Base-by-base conservation (phyloP, 2,329 filamentous ascomycete species). In the Xylariaceae sp. region DNA sequence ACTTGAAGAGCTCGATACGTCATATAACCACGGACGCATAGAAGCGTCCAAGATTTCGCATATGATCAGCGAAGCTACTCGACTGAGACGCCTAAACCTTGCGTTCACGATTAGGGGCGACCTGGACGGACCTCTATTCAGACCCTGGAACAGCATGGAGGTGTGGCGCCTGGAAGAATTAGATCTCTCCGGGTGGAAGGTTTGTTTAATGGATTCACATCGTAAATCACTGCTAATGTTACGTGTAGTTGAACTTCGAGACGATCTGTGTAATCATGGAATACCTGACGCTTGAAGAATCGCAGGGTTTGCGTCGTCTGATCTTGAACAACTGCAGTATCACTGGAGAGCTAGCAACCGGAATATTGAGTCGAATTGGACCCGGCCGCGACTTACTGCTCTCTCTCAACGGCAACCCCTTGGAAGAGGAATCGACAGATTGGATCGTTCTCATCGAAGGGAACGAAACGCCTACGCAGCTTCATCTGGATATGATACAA, bases 401-500 rank as follows among this genome's bases (percentile, higher is more conserved):
- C 2, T 74, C 76, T 42, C 73, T 84, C 45, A 80, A 77, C 64
- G 78, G 77, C 35, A 84, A 83, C 64, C 79, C 77, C 1, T 71
- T 85, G 2, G 82, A 84, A 59, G 73, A 76, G 9, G 80, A 78
- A 1, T 78, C 83, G 35, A 78, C 78, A 15, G 75, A 80, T 55
- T 71, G 84, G 57, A 80, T 78, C 18, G 72, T 74, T 17, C 77
- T 79, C 6, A 76, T 85, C 30, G 71, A 75, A 0, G 71, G 73
- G 55, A 78, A 77, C 11, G 76, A 77, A 62, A 79, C 79, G 1
- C 81, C 81, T 0, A 78, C 74, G 61, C 78, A 76, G 23, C 71
- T 84, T 18, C 79, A 80, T 62, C 70, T 83, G 61, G 79, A 83
- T 62, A 83, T 84, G 81, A 73, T 83, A n/a, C 80, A 84, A 61